Conservation (phyloP, 2,329 filamentous ascomycete species). For the Pseudopithomyces maydicus region DNA sequence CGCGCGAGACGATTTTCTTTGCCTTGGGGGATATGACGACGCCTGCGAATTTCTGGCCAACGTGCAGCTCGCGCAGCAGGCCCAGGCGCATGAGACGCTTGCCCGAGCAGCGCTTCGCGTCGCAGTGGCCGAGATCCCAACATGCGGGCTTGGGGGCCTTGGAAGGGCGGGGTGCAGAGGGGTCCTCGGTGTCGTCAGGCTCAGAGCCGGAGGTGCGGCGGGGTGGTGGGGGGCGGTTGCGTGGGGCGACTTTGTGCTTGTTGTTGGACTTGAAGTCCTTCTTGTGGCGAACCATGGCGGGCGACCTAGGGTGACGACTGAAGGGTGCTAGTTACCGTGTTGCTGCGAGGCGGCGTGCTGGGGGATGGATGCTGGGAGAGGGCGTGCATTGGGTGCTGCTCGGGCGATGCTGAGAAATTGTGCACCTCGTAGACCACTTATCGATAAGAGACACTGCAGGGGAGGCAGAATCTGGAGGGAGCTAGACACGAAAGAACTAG, state of each 20-base stretch:
- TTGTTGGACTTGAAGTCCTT: constrained; percentile 82
- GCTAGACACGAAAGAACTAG: too few species aligned
- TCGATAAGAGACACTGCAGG: too few species aligned
- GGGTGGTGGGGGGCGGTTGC: constrained; percentile 61
- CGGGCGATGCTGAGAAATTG: too few species aligned
- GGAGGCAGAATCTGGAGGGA: too few species aligned
- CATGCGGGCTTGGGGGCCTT: constrained; percentile 87
- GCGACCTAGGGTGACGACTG: not conserved
- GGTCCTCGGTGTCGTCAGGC: constrained; percentile 24
- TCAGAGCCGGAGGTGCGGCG: constrained; percentile 30
- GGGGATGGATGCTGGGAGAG: not conserved
- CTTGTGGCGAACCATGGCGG: constrained; percentile 88
- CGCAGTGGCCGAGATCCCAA: constrained; percentile 98
- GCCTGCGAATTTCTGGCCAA: constrained; percentile 89
- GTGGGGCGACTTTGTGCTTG: constrained; percentile 65
- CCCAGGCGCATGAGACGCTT: constrained; percentile 92
- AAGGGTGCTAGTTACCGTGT: too few species aligned
- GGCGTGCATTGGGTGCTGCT: not conserved
- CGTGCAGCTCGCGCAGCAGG: constrained; percentile 87
- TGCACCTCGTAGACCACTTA: too few species aligned
- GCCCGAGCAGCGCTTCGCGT: constrained; percentile 93
- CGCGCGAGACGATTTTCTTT: constrained; percentile 80
- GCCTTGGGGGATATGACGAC: constrained; percentile 96
- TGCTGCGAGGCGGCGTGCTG: not conserved
- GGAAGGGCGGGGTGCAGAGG: constrained; percentile 36